These are phyloP conservation scores for Hyparrhenia diplandra DNA, from an alignment of 176 grass and related monocot genomes.

Conservation along the genomic window DNA sequence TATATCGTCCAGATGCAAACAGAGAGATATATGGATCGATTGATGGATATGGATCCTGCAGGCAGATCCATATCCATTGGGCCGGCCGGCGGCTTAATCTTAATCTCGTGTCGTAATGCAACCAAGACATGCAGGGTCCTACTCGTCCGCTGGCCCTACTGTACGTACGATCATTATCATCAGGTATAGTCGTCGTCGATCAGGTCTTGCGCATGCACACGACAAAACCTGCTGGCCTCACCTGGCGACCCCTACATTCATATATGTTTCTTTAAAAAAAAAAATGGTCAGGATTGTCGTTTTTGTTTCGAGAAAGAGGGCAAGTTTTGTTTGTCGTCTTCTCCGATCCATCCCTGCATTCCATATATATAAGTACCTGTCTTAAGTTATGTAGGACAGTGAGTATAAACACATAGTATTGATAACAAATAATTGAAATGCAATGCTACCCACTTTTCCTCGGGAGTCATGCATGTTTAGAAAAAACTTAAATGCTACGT, in stretches of 20 bases:
- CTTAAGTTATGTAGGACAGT: no score
- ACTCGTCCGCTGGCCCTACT: not conserved
- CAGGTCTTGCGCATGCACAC: not conserved
- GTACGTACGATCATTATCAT: not conserved
- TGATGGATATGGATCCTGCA: not conserved
- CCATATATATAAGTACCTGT: no score
- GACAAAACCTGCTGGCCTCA: not conserved
- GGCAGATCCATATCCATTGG: no score
- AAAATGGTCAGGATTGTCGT: not conserved
- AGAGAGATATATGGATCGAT: no score
- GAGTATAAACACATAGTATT: no score
- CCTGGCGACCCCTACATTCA: not conserved
- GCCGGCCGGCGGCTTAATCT: not conserved
- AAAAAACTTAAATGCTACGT: no score
- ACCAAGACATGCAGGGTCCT: conserved; percentile 24
- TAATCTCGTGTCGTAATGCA: conserved; percentile 31
- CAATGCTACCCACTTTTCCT: no score
- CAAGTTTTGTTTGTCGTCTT: not conserved
- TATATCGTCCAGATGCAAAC: not conserved
- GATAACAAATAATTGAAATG: no score
- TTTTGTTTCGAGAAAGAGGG: not conserved
- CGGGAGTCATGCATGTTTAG: no score
- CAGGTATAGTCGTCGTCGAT: no score
- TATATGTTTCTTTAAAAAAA: no score
- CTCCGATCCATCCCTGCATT: not conserved